phyloP scores from a whole-genome alignment of 768 basidiomycete genomes.

The Phanerochaete sordida region DNA sequence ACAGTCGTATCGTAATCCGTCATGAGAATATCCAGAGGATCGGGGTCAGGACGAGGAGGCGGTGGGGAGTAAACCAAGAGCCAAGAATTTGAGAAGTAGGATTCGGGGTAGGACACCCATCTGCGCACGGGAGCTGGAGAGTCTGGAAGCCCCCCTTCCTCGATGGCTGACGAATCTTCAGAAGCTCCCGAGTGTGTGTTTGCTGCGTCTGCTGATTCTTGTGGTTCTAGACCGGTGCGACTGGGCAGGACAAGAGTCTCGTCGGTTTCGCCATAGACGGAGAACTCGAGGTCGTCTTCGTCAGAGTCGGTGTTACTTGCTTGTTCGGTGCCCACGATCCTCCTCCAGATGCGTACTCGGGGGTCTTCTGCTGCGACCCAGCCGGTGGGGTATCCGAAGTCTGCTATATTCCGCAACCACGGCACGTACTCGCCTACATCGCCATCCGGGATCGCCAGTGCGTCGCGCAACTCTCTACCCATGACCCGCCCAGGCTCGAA shows the following conservation, averaged over 20 bases:
- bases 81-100: conserved; percentile 53
- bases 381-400: conserved; percentile 78
- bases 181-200: background rate
- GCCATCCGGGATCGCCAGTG: conserved; percentile 42
- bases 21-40: conserved; percentile 33
- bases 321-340: conserved; percentile 37
- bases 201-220: background rate
- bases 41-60: conserved; percentile 35
- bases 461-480: conserved; percentile 47
- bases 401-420: conserved; percentile 62
- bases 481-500: conserved; percentile 61
- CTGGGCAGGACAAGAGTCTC: conserved; percentile 8
- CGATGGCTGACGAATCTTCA: background rate
- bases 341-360: conserved; percentile 40
- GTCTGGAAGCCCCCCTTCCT: background rate
- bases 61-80: conserved; percentile 45
- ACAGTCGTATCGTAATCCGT: background rate
- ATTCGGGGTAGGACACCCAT: conserved; percentile 63
- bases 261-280: conserved; percentile 10
- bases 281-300: conserved; percentile 4
- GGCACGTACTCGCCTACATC: conserved; percentile 30
- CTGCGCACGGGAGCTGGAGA: conserved; percentile 23
- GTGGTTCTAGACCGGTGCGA: background rate
- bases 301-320: conserved; percentile 10
- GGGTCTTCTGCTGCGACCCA: conserved; percentile 58